A percentile compares a stretch with the other conserved stretches of the same genome.
Conservation (phyloP, 2,329 filamentous ascomycete species). For the Periconia digitata region DNA sequence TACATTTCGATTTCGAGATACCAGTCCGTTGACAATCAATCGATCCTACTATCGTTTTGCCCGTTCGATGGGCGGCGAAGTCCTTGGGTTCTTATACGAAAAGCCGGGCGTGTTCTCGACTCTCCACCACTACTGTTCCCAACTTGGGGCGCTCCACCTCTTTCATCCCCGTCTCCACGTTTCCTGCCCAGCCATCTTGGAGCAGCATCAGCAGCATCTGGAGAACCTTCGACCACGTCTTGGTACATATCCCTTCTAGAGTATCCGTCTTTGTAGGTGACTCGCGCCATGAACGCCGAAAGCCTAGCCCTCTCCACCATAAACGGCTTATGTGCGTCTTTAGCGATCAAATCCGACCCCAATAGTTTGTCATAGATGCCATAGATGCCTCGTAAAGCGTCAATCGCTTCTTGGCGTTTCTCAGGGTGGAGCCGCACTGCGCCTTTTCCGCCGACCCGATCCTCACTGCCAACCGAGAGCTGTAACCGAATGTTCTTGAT, state of each 20-base stretch:
- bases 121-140: no score
- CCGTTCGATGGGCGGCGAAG: no score
- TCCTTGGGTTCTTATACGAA: no score
- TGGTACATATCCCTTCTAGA: neutral
- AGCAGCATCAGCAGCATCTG: no score
- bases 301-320: slow-evolving; percentile 28
- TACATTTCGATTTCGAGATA: no score
- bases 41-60: no score
- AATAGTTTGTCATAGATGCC: slow-evolving; percentile 36
- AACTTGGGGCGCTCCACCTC: no score
- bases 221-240: no score
- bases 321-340: slow-evolving; percentile 30
- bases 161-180: no score
- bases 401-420: slow-evolving; percentile 28
- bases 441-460: slow-evolving; percentile 4
- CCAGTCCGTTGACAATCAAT: no score
- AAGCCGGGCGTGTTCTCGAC: no score
- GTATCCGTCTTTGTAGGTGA: slow-evolving; percentile 15
- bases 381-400: slow-evolving; percentile 29
- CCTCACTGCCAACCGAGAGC: slow-evolving; percentile 26
- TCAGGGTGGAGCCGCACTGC: slow-evolving; percentile 17
- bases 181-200: no score
- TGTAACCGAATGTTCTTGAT: slow-evolving; percentile 32
- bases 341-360: slow-evolving; percentile 28
- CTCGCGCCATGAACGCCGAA: slow-evolving; percentile 26